phyloP scores from a whole-genome alignment of 169 alveolate genomes.

The Fabrea salina region DNA sequence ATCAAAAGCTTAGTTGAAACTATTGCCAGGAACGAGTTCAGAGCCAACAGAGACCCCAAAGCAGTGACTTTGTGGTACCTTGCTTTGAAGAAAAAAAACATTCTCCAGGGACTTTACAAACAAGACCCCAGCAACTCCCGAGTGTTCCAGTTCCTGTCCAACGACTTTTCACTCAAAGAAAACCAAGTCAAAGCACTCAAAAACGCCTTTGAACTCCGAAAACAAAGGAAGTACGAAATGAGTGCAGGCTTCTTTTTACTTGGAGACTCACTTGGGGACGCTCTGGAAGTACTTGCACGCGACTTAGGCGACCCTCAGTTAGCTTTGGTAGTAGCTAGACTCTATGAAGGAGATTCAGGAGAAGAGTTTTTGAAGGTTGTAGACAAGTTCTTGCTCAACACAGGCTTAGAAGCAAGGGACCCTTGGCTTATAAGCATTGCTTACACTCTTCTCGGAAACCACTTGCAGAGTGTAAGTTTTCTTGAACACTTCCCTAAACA shows the following conservation, averaged over 20 bases:
- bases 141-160: not conserved
- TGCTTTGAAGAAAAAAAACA: not conserved
- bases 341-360: conserved; percentile 13
- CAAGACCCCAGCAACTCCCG: not conserved
- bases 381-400: not conserved
- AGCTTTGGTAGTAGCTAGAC: conserved; percentile 20
- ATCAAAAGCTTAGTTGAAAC: conserved; percentile 3
- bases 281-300: conserved; percentile 7
- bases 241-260: conserved; percentile 23
- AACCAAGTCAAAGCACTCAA: conserved; percentile 19
- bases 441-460: not conserved
- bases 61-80: conserved; percentile 1
- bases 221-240: not conserved
- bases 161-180: conserved; percentile 6
- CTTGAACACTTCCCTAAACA: not conserved
- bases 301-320: not conserved
- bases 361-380: not conserved
- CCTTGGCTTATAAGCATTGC: conserved; percentile 23
- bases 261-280: not conserved
- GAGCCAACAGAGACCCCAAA: not conserved
- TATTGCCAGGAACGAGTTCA: not conserved
- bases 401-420: not conserved
- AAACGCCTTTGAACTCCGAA: conserved; percentile 31
- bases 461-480: not conserved
- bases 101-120: not conserved